phyloP scores from a whole-genome alignment of 1,284 basidiomycete species.

The Ganoderma leucocontextum region DNA sequence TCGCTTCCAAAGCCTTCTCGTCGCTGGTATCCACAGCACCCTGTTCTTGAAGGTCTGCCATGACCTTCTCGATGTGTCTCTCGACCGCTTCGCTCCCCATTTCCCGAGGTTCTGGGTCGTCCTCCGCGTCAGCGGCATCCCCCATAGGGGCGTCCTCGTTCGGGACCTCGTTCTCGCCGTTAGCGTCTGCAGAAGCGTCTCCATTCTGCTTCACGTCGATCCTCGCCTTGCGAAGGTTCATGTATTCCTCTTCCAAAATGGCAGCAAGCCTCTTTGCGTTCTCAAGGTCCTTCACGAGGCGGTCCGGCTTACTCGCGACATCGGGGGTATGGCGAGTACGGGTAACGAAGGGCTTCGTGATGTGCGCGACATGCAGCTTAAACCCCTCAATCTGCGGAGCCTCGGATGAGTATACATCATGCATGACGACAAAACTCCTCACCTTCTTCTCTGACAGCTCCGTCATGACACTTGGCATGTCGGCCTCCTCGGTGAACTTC shows the following conservation, averaged over 20 bases:
- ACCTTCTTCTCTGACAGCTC: constrained; percentile 89
- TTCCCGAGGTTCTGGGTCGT: constrained; percentile 65
- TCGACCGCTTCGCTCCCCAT: constrained; percentile 76
- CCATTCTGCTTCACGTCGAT: constrained; percentile 38
- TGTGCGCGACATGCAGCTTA: constrained; percentile 89
- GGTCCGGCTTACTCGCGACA: constrained; percentile 78
- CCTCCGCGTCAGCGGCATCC: constrained; percentile 55
- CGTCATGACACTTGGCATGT: constrained; percentile 76
- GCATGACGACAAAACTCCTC: constrained; percentile 22
- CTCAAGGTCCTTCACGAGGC: constrained; percentile 80
- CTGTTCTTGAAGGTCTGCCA: constrained; percentile 72
- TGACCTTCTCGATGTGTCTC: constrained; percentile 76
- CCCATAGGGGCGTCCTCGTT: constrained; percentile 54
- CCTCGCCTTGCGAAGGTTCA: constrained; percentile 57
- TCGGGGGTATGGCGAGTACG: constrained; percentile 84
- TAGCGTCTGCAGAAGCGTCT: constrained; percentile 26
- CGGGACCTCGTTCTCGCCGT: constrained; percentile 33
- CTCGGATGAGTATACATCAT: constrained; percentile 18
- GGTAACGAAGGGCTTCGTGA: constrained; percentile 80
- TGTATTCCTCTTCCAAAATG: constrained; percentile 76
- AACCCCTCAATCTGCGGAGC: constrained; percentile 86
- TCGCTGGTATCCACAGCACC: constrained; percentile 64
- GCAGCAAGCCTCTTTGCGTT: constrained; percentile 76
- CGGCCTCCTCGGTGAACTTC: constrained; percentile 82
- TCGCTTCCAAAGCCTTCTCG: constrained; percentile 68